Conservation (phyloP, 2,329 filamentous ascomycete genomes). For the Rosellinia necatrix region DNA sequence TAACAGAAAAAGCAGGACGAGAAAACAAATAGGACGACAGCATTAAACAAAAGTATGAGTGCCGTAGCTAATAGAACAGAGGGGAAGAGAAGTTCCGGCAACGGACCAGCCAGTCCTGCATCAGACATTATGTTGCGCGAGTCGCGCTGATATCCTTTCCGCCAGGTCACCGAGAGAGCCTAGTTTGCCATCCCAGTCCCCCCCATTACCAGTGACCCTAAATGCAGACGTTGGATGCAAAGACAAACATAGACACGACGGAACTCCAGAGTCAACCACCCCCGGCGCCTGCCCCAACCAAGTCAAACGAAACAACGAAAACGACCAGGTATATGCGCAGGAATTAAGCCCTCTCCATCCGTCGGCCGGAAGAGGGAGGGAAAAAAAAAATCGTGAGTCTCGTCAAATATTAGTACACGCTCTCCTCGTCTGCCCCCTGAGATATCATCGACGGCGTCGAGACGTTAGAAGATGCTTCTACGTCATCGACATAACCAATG, state of each 20-base stretch:
- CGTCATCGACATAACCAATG: constrained; percentile 89
- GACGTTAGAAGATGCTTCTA: constrained; percentile 69
- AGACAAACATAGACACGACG: constrained; percentile 37
- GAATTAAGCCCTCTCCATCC: constrained; percentile 42
- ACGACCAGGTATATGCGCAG: constrained; percentile 53
- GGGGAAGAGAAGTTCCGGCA: constrained; percentile 48
- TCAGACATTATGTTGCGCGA: constrained; percentile 46
- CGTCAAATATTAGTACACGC: constrained; percentile 66
- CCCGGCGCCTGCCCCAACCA: constrained; percentile 39
- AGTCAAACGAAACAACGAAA: constrained; percentile 40
- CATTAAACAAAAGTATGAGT: constrained; percentile 48
- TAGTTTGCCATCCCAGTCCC: constrained; percentile 39
- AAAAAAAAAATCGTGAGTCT: constrained; percentile 55
- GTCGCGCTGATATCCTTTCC: constrained; percentile 37
- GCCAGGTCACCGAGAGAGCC: constrained; percentile 40
- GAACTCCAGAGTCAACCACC: constrained; percentile 38
- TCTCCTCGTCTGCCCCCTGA: constrained; percentile 72
- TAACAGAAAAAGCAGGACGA: constrained; percentile 24
- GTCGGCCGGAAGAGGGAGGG: constrained; percentile 35
- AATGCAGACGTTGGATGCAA: constrained; percentile 44
- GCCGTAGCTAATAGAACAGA: constrained; percentile 55
- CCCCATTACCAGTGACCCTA: constrained; percentile 41
- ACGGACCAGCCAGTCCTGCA: constrained; percentile 47
- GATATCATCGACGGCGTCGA: constrained; percentile 75
- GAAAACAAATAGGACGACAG: constrained; percentile 38